Evolutionary conservation across 108 stramenopile species (phyloP).

Genomic region (Schizochytrium sp.): DNA sequence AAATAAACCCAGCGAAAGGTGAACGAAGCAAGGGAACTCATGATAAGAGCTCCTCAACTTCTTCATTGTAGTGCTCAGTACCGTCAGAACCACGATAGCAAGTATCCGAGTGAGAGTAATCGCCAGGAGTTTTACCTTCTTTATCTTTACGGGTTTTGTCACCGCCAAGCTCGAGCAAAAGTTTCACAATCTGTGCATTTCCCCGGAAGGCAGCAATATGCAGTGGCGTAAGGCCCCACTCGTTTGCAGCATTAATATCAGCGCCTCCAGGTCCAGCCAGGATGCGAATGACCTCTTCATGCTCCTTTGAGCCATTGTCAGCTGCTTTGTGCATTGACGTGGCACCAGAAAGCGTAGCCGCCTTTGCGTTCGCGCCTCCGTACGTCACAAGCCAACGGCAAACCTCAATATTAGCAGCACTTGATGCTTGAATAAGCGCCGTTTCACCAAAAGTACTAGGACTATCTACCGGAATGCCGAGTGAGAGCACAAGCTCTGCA

Average conservation of each 20-base stretch:
- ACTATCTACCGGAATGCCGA: not conserved
- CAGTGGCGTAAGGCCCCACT: slow-evolving; percentile 17
- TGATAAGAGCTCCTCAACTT: not conserved
- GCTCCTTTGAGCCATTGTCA: slow-evolving; percentile 14
- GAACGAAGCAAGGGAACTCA: not conserved
- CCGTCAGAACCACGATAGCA: slow-evolving; percentile 2
- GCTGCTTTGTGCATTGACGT: slow-evolving; percentile 4
- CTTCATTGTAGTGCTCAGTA: not conserved
- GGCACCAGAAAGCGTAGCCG: not conserved
- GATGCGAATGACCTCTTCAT: slow-evolving; percentile 17
- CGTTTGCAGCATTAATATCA: slow-evolving; percentile 4
- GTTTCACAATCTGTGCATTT: not conserved
- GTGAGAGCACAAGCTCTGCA: slow-evolving; percentile 33
- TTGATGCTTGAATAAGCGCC: slow-evolving; percentile 32
- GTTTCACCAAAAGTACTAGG: slow-evolving; percentile 3
- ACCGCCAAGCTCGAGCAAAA: slow-evolving; percentile 21
- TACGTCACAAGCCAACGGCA: slow-evolving; percentile 30
- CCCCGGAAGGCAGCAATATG: slow-evolving; percentile 54
- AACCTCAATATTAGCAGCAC: not conserved
- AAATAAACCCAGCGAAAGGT: no score
- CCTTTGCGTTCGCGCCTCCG: not conserved
- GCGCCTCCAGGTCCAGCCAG: not conserved
- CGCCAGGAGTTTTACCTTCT: slow-evolving; percentile 4
- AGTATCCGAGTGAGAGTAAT: not conserved
- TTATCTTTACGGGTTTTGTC: slow-evolving; percentile 8